Conservation (phyloP, 768 basidiomycete genomes). For the Glaciozyma antarctica region DNA sequence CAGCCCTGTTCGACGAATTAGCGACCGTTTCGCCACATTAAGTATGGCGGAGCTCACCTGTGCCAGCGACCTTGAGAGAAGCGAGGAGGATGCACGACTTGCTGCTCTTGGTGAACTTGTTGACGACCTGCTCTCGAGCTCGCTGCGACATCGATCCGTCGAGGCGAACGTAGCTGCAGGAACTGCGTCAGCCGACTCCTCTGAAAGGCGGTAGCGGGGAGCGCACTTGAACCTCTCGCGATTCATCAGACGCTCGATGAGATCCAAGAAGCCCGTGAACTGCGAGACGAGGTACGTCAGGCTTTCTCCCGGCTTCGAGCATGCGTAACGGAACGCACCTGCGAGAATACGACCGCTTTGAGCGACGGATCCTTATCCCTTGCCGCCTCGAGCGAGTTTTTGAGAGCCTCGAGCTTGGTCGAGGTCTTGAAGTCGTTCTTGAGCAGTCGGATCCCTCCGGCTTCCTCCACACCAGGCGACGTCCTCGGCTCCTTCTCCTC, state of each 20-base stretch:
- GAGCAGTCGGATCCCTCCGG: conserved; percentile 49
- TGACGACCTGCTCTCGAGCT: conserved; percentile 63
- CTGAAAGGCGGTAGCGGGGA: not conserved
- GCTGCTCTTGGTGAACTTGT: conserved; percentile 49
- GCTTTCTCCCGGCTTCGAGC: not conserved
- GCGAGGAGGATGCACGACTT: conserved; percentile 29
- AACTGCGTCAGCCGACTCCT: not conserved
- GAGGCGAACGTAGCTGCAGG: conserved; percentile 52
- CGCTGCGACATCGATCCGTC: conserved; percentile 88
- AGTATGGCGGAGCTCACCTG: conserved; percentile 51
- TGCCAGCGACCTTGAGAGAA: conserved; percentile 73
- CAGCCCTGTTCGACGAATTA: not conserved
- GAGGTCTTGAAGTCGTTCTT: conserved; percentile 79
- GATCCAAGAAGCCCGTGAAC: conserved; percentile 76
- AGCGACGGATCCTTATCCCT: conserved; percentile 52
- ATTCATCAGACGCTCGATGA: conserved; percentile 62
- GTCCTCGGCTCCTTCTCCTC: not conserved
- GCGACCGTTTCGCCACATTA: conserved; percentile 48
- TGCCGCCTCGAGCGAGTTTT: conserved; percentile 57
- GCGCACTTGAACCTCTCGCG: conserved; percentile 54
- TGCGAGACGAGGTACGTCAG: conserved; percentile 41
- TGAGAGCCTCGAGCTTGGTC: conserved; percentile 78
- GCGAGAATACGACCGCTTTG: conserved; percentile 74
- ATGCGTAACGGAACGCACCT: conserved; percentile 7
- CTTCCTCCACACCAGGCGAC: conserved; percentile 1